Conservation (phyloP, 345 rosid genomes). For the Eucalyptus pumila region DNA sequence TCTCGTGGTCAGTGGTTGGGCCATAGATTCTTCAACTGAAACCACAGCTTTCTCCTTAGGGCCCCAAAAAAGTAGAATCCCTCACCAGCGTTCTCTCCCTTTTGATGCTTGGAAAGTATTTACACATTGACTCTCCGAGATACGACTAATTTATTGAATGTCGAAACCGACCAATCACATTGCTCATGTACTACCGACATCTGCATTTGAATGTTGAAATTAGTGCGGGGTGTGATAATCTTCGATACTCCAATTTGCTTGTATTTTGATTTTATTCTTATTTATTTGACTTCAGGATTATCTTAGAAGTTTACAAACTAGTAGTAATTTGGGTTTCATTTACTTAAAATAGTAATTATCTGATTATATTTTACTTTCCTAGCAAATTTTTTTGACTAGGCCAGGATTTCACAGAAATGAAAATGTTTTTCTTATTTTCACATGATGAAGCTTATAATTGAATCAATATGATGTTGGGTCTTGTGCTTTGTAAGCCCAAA, state of each 20-base stretch:
- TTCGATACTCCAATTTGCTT: background rate
- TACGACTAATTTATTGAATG: background rate
- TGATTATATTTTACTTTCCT: background rate
- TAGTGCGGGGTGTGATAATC: background rate
- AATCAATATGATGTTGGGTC: background rate
- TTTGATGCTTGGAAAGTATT: background rate
- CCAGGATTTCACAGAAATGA: background rate
- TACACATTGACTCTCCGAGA: background rate
- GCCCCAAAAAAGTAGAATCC: background rate
- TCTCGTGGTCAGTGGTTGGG: background rate
- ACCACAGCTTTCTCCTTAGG: background rate
- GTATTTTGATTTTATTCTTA: background rate
- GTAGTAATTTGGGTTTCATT: background rate
- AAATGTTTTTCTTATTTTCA: background rate
- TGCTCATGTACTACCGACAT: background rate
- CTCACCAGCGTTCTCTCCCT: background rate
- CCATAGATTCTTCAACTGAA: background rate
- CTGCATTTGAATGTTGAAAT: background rate
- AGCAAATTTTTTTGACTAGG: background rate
- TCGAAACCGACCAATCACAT: background rate
- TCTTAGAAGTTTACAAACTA: background rate
- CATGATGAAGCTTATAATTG: background rate
- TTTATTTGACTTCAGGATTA: background rate
- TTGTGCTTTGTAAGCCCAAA: background rate
- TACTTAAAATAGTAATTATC: background rate